Conservation (phyloP, 805 yeast genomes). For the Candida qinlingensis region DNA sequence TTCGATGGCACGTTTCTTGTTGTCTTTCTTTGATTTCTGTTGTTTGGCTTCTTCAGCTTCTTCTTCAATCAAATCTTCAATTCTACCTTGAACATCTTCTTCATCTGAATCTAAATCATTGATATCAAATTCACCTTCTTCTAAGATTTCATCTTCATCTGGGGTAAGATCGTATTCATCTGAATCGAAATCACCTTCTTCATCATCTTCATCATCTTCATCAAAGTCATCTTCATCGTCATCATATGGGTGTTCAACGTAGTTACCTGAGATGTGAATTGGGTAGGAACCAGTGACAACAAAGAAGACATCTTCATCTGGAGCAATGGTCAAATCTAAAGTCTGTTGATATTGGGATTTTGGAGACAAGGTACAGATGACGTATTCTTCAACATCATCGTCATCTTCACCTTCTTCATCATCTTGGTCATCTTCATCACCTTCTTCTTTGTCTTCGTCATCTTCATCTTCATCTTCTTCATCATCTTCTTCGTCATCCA, state of each 20-base stretch:
- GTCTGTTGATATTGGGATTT: constrained; percentile 81
- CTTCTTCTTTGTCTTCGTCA: constrained; percentile 43
- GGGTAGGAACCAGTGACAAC: constrained; percentile 96
- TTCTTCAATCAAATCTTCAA: constrained; percentile 67
- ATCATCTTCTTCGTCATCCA: constrained; percentile 38
- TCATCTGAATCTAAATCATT: constrained; percentile 45
- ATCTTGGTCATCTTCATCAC: constrained; percentile 14
- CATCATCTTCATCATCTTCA: constrained; percentile 43
- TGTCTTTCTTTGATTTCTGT: constrained; percentile 24
- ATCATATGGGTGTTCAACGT: constrained; percentile 92
- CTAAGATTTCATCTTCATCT: constrained; percentile 63
- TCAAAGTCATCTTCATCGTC: constrained; percentile 45
- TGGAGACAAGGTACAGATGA: constrained; percentile 89
- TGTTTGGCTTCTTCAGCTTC: constrained; percentile 31
- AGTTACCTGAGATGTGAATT: constrained; percentile 90
- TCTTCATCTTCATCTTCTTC: constrained; percentile 45
- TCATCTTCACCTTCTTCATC: constrained; percentile 59
- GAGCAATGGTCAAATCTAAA: constrained; percentile 81
- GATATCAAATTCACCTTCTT: constrained; percentile 34
- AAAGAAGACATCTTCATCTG: constrained; percentile 91
- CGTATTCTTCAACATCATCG: constrained; percentile 76
- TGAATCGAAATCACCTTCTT: constrained; percentile 21
- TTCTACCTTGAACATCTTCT: constrained; percentile 66
- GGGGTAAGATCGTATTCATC: constrained; percentile 66
- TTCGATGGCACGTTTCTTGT: constrained; percentile 29